Evolutionary conservation across 106 monocot genomes (phyloP), one percentile per base, ranked within the genome.

Genomic region (Apostasia shenzhenica): DNA sequence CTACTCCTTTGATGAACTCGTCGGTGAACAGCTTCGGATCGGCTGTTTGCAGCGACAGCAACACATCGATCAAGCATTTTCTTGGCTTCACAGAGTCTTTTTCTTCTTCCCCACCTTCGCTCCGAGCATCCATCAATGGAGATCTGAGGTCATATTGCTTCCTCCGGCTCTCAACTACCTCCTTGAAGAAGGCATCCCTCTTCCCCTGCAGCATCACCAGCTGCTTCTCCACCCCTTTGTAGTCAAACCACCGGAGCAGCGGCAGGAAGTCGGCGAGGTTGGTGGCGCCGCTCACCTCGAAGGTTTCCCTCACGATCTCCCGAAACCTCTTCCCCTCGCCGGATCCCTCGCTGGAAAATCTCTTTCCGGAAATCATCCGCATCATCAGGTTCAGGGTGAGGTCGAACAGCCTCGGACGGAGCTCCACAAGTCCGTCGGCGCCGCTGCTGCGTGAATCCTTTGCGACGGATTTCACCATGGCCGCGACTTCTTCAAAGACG

Each of bases 21-120:
- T 86, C 82, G 0, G 70, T 76, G 67, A 71, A 82, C 56, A 73
- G 48, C 8, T 79, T 50, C 0, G 82, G 79, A 26, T 86, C 71
- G 0, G 12, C 4, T 9, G 71, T 59, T 41, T 86, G 86, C 61
- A 82, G 43, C 0, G 11, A 45, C 1, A 86, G 61, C 67, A 86
- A 45, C 1, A 62, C 66, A 14, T 67, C 79, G 0, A 82, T 45
- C 26, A 74, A 54, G 9, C 65, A 62, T 53, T 61, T 14, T 55
- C 51, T 42, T 49, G 37, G 39, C 0, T 55, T 42, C 0, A 6
- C 51, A 49, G 1, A 56, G 2, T 14, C 40, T 5, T 6, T 14
- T 1, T 54, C n/a, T 1, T 67, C 48, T n/a, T 56, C 44, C 47
- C 60, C 48, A 55, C 39, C 57, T 47, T 14, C 14, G 42, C 80